phyloP scores from a whole-genome alignment of 257 asterid species.

The Solanum habrochaites region DNA sequence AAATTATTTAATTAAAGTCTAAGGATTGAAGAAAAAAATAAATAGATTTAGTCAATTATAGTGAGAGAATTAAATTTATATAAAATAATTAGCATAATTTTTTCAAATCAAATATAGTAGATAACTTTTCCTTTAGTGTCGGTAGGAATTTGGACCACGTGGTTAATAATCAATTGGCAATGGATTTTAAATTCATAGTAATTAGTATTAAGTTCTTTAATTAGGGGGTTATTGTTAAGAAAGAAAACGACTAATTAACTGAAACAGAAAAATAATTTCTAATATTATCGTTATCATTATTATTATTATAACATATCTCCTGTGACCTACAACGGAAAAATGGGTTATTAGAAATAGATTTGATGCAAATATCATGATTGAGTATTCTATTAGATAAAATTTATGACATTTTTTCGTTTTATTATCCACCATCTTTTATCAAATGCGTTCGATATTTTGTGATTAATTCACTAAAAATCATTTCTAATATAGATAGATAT shows the following conservation, averaged over 20 bases:
- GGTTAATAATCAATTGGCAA: not conserved
- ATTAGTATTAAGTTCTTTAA: not conserved
- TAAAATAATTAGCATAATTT: not conserved
- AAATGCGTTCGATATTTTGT: not conserved
- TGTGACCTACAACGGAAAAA: not conserved
- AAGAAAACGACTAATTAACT: slow-evolving; percentile 12
- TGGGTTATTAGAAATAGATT: not conserved
- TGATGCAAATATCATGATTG: not conserved
- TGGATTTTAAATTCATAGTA: not conserved
- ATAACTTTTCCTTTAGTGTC: not conserved
- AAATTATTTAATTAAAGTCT: not conserved
- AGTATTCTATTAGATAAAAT: not conserved
- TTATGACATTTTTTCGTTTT: not conserved
- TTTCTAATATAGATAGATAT: too few relatives aligned
- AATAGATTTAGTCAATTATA: not conserved
- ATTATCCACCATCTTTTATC: too few relatives aligned
- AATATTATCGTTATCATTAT: too few relatives aligned
- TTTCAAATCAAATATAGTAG: not conserved
- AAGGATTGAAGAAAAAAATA: not conserved
- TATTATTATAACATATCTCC: not conserved
- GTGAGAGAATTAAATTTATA: not conserved
- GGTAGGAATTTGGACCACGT: slow-evolving; percentile 12
- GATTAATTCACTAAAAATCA: not conserved
- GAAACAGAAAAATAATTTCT: not conserved
- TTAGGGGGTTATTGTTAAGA: not conserved